These are phyloP conservation scores for Arctostaphylos glauca DNA, from an alignment of 148 eudicot genomes.

Conservation along the genomic window DNA sequence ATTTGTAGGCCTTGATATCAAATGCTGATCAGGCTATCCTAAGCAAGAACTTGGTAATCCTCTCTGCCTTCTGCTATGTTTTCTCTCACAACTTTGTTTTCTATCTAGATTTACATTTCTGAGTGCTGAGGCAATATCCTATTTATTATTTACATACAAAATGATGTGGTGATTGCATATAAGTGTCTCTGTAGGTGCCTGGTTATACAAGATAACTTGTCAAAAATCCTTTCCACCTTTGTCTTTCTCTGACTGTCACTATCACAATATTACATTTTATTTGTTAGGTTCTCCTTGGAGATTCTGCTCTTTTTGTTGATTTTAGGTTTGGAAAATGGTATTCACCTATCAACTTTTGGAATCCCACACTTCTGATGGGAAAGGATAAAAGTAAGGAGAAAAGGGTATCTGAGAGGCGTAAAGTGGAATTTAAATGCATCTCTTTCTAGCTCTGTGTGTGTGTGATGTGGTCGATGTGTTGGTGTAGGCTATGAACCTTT, in stretches of 20 bases:
- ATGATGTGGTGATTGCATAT: background rate
- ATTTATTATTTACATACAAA: background rate
- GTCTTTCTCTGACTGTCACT: background rate
- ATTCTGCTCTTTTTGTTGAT: background rate
- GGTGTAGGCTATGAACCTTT: conserved; percentile 6
- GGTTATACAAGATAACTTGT: background rate
- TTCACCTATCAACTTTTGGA: background rate
- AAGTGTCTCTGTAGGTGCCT: background rate
- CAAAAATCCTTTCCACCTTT: background rate
- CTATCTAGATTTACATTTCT: background rate
- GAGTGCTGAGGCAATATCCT: background rate
- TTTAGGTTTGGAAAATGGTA: background rate
- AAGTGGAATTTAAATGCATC: background rate
- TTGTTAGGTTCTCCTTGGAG: background rate
- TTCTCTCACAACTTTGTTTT: background rate
- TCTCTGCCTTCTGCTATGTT: conserved; percentile 16
- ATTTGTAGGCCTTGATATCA: conserved; percentile 64
- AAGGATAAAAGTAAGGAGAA: background rate
- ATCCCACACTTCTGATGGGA: background rate
- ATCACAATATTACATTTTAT: background rate
- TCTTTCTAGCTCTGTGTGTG: background rate
- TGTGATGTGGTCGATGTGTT: background rate
- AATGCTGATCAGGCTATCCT: conserved; percentile 71
- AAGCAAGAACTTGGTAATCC: conserved; percentile 77
- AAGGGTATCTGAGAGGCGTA: background rate